Percentiles rank a stretch among this genome's conserved stretches.
Evolutionary conservation across 2,329 filamentous ascomycete species (phyloP).

Genomic region (Cyphellophora europaea): DNA sequence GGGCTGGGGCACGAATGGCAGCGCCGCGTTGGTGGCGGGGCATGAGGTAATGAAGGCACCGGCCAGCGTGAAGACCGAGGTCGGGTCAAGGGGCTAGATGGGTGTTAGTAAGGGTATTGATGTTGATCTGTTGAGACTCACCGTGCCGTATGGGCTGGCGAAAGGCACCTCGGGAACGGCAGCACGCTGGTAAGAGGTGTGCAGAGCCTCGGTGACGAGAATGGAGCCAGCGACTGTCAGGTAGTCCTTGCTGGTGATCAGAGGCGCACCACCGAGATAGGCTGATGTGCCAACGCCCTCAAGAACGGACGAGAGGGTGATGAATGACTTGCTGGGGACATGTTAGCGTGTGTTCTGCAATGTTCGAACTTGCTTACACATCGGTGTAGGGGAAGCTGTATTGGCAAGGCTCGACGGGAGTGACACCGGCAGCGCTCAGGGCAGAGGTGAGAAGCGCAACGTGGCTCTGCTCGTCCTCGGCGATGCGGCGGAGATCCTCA

Average conservation of each 20-base stretch:
- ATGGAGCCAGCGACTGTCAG: conserved; percentile 60
- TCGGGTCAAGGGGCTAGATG: conserved; percentile 48
- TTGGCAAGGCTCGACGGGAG: conserved; percentile 58
- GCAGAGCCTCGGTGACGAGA: conserved; percentile 57
- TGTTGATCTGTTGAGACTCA: neutral
- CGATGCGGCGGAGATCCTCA: conserved; percentile 51
- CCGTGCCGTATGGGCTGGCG: conserved; percentile 59
- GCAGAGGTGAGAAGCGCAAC: conserved; percentile 50
- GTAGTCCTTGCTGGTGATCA: conserved; percentile 50
- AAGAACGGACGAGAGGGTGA: conserved; percentile 58
- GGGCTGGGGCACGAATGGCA: conserved; percentile 55
- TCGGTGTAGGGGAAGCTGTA: conserved; percentile 59
- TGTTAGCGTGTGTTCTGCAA: too few species aligned
- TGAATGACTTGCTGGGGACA: conserved; percentile 49
- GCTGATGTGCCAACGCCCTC: conserved; percentile 39
- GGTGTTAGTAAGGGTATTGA: neutral
- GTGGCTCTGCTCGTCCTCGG: conserved; percentile 53
- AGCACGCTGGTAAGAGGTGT: conserved; percentile 62
- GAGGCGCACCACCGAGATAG: conserved; percentile 58
- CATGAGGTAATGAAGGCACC: conserved; percentile 63
- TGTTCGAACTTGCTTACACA: conserved; percentile 6
- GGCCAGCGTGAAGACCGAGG: conserved; percentile 63
- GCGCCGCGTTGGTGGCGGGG: conserved; percentile 51
- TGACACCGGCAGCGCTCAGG: conserved; percentile 52
- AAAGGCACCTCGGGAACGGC: conserved; percentile 50